Evolutionary conservation across 768 basidiomycete species (phyloP), one percentile per base, ranked within the genome.

Genomic region (Austroboletus eburneus): DNA sequence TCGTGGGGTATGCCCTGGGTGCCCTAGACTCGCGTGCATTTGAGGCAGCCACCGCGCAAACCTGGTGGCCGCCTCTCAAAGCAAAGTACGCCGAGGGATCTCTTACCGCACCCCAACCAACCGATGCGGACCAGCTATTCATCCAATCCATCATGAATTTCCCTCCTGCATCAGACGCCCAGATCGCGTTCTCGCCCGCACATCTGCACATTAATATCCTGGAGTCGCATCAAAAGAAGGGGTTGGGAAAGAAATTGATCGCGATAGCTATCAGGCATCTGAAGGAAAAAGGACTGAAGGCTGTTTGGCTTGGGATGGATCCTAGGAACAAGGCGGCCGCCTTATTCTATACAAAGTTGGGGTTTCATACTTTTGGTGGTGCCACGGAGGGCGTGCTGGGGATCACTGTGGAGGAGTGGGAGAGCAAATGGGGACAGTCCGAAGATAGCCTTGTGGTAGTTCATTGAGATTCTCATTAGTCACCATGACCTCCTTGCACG

Each of bases 201-300:
- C 86, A 90, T 64, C 52, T 90, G 54, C 87, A 91, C 61, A 81
- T 90, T 57, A 70, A 91, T 53, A 78, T 90, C 45, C 58, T 89
- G 56, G 74, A 80, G 21, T 72, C 71, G 35, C 78, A 85, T 59
- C 86, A 86, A 62, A 69, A 77, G 45, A 75, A 75, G 50, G 86
- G 86, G 20, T 86, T 80, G 79, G 87, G 87, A n/a, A 73, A 72
- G 59, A 78, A 65, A 60, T 61, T 90, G 53, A 79, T 89, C 29
- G 70, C 64, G 37, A 65, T 56, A 27, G 83, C 77, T 4, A 73
- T 85, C 21, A 67, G 70, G 37, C 70, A 78, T 67, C 62, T 90
- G 57, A 75, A 69, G 49, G 71, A 57, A 25, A 68, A 76, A 39
- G 74, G 59, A 39, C 29, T 66, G 35, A 64, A 74, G 29, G 74